These are phyloP conservation scores for Geranium incanum DNA, from an alignment of 441 rosid genomes.

Conservation along the genomic window DNA sequence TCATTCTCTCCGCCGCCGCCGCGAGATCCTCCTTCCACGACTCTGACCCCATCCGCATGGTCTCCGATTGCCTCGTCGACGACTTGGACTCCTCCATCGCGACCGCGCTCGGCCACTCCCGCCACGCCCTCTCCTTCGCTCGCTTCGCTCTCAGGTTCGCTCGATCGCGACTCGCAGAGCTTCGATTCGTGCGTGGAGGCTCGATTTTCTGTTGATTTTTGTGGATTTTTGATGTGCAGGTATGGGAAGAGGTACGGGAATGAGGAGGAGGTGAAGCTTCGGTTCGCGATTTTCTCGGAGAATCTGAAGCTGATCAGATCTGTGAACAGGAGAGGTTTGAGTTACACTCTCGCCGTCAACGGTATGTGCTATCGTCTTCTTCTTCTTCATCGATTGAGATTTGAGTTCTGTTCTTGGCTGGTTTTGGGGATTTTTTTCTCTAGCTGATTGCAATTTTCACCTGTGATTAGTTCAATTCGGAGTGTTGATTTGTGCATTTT, in stretches of 20 bases:
- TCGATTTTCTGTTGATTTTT: not conserved
- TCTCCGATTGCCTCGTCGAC: constrained; percentile 61
- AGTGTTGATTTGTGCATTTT: not conserved
- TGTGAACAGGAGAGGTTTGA: constrained; percentile 48
- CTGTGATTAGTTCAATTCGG: not conserved
- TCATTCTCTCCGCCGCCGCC: constrained; percentile 24
- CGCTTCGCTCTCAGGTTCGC: constrained; percentile 66
- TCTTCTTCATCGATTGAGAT: not conserved
- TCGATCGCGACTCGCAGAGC: not conserved
- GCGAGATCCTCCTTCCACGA: constrained; percentile 39
- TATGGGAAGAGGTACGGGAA: constrained; percentile 59
- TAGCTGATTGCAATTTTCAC: constrained; percentile 4
- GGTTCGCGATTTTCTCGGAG: constrained; percentile 64
- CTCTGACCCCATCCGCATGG: constrained; percentile 61
- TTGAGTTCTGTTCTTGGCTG: not conserved
- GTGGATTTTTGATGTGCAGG: constrained; percentile 26
- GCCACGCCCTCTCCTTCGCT: constrained; percentile 60
- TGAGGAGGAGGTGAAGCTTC: constrained; percentile 57
- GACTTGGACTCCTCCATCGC: constrained; percentile 52
- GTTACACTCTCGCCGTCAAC: constrained; percentile 62
- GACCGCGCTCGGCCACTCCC: constrained; percentile 56
- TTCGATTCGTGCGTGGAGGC: not conserved
- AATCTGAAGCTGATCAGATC: constrained; percentile 70
- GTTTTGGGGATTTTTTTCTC: not conserved
- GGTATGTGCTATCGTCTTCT: constrained; percentile 32